A percentile compares a stretch with the other conserved stretches of the same genome.
Evolutionary conservation across 768 basidiomycete genomes (phyloP).

Genomic region (Coprinopsis cinerea): DNA sequence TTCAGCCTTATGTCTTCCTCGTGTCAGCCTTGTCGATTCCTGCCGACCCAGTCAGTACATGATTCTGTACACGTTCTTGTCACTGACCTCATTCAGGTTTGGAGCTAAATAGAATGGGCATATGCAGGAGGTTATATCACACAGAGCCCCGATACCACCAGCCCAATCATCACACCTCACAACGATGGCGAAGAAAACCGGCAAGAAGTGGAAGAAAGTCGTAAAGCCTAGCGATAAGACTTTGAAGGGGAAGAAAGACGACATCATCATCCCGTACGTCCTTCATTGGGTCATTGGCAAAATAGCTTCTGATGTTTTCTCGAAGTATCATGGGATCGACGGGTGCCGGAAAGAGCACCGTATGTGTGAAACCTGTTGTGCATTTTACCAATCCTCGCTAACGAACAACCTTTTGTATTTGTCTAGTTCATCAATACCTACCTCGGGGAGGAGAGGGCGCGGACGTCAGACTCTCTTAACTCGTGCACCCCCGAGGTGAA

Average conservation of each 20-base stretch:
- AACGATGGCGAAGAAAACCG: neutral
- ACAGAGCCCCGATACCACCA: too few relatives aligned
- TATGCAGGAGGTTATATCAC: too few relatives aligned
- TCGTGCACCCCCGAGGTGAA: slow-evolving; percentile 1
- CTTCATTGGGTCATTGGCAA: neutral
- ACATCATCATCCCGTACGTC: slow-evolving; percentile 3
- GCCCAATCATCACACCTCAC: neutral
- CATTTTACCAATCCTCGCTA: neutral
- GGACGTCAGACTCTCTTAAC: neutral
- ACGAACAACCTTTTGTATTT: neutral
- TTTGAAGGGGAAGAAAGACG: neutral
- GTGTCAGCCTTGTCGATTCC: too few relatives aligned
- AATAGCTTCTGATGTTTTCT: neutral
- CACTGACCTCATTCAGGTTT: too few relatives aligned
- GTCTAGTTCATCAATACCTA: slow-evolving; percentile 6
- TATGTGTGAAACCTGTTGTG: too few relatives aligned
- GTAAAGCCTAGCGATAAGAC: neutral
- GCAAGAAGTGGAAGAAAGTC: slow-evolving; percentile 5
- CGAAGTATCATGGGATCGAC: slow-evolving; percentile 21
- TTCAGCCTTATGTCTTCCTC: too few relatives aligned
- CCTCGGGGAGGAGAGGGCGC: neutral
- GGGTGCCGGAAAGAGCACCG: slow-evolving; percentile 19
- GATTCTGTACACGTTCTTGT: too few relatives aligned
- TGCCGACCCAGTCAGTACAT: too few relatives aligned
- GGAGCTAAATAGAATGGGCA: too few relatives aligned